These are phyloP conservation scores for Leccinum griseonigrum DNA, from an alignment of 1,284 basidiomycete species.

Conservation along the genomic window DNA sequence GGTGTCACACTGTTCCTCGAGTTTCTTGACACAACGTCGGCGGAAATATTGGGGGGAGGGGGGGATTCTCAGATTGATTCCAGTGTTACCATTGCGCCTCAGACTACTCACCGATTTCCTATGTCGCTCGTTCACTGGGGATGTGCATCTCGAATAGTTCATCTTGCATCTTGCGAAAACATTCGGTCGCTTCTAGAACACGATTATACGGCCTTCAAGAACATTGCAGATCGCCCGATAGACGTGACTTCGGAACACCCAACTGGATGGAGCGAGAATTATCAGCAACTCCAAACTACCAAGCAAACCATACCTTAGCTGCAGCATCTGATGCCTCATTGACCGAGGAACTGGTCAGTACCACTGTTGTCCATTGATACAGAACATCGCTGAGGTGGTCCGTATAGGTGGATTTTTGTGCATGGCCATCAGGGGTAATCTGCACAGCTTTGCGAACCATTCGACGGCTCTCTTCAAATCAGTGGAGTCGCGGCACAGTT, in stretches of 20 bases:
- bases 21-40: background rate
- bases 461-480: conserved; percentile 6
- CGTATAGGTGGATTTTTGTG: background rate
- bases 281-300: background rate
- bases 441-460: background rate
- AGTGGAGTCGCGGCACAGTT: background rate
- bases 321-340: background rate
- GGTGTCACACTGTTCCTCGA: background rate
- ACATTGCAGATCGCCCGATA: background rate
- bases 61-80: background rate
- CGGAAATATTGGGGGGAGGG: background rate
- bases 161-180: background rate
- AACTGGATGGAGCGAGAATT: background rate
- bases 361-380: background rate
- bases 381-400: background rate
- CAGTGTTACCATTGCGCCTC: background rate
- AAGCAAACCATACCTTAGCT: background rate
- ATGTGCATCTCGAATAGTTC: background rate
- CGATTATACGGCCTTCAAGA: background rate
- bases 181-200: background rate
- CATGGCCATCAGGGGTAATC: background rate
- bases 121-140: background rate
- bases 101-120: background rate
- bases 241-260: background rate
- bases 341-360: background rate